A percentile compares a stretch with the other conserved stretches of the same genome.
Conservation (phyloP, 75 land plant species). For the Cunninghamia lanceolata region DNA sequence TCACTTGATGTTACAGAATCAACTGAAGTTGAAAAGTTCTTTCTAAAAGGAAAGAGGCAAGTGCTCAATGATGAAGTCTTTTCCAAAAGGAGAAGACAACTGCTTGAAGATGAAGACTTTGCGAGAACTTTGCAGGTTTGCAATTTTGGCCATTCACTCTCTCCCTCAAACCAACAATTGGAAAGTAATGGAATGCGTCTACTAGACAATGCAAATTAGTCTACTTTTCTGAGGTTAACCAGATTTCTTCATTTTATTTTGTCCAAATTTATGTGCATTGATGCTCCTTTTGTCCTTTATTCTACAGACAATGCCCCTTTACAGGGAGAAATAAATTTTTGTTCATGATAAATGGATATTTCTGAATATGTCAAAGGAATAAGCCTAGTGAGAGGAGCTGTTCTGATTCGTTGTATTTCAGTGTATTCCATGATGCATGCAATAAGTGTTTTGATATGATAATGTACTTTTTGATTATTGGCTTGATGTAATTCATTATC, state of each 20-base stretch:
- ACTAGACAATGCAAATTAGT: not conserved
- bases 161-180: not conserved
- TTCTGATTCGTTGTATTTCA: not conserved
- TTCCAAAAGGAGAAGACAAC: constrained; percentile 39
- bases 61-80: constrained; percentile 41
- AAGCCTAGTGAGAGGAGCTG: not conserved
- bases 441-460: not conserved
- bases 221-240: not conserved
- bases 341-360: not conserved
- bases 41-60: constrained; percentile 40
- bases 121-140: constrained; percentile 51
- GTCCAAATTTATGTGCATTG: not conserved
- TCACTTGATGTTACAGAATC: constrained; percentile 1
- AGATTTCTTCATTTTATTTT: not conserved
- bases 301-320: not conserved
- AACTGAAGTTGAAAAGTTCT: constrained; percentile 1
- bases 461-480: not conserved
- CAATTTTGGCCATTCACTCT: not conserved
- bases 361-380: not conserved
- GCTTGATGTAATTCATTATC: not conserved
- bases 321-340: not conserved
- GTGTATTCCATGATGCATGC: not conserved
- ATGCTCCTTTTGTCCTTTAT: not conserved
- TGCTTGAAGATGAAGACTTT: constrained; percentile 42
- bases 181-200: not conserved